Conservation (phyloP, 495 filamentous ascomycete genomes). For the Elaphomyces granulatus region DNA sequence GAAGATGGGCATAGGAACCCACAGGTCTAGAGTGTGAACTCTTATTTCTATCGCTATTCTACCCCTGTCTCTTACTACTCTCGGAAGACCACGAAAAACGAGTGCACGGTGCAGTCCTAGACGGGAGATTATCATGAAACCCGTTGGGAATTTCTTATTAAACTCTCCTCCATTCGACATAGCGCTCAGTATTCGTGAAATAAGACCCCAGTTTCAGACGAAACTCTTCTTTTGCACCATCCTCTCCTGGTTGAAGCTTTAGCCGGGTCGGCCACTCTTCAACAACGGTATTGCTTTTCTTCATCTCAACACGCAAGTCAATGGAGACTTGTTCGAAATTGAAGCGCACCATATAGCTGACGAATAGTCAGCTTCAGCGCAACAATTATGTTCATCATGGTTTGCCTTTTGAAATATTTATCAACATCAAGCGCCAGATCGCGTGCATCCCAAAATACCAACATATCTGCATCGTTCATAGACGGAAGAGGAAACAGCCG, state of each 20-base stretch:
- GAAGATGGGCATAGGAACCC: too few species aligned
- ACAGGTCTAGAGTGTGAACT: too few species aligned
- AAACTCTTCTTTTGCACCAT: constrained; percentile 22
- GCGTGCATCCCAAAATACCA: constrained; percentile 4
- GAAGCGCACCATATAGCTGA: neutral
- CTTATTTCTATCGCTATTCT: too few species aligned
- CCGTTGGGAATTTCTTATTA: too few species aligned
- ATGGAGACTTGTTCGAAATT: neutral
- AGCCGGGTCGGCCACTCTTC: constrained; percentile 25
- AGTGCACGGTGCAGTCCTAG: too few species aligned
- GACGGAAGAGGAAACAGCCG: too few species aligned
- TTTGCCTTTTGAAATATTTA: constrained; percentile 8
- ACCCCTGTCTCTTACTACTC: too few species aligned
- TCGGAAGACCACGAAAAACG: too few species aligned
- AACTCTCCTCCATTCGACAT: constrained; percentile 24
- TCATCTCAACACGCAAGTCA: constrained; percentile 10
- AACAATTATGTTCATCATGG: neutral
- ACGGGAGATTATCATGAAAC: too few species aligned
- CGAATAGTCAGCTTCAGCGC: neutral
- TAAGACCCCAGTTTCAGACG: constrained; percentile 4
- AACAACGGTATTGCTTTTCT: constrained; percentile 22
- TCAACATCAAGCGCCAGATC: constrained; percentile 3
- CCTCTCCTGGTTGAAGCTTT: constrained; percentile 17
- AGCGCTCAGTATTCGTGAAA: constrained; percentile 15
- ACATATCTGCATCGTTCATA: neutral